Conservation (phyloP, 2,329 filamentous ascomycete species). For the Colletotrichum musae region DNA sequence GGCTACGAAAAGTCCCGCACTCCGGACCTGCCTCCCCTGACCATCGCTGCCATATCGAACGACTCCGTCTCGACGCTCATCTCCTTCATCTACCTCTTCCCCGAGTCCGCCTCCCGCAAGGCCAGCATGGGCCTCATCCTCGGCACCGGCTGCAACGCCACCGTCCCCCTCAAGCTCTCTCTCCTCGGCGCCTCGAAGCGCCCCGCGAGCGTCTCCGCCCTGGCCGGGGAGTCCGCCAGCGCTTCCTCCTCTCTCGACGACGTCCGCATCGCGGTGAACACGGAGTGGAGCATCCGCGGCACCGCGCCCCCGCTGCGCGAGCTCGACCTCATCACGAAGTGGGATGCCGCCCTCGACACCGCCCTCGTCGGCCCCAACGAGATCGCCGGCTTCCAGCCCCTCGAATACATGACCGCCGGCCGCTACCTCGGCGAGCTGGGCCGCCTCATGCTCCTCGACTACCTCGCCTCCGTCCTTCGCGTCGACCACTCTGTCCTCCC, state of each 20-base stretch:
- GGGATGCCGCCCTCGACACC: conserved; percentile 78
- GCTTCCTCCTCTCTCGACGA: conserved; percentile 52
- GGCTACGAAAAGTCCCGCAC: conserved; percentile 70
- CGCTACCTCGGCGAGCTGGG: conserved; percentile 84
- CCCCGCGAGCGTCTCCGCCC: conserved; percentile 62
- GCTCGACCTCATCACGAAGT: conserved; percentile 75
- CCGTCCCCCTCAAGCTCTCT: conserved; percentile 77
- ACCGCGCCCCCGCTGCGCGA: conserved; percentile 77
- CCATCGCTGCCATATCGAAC: conserved; percentile 83
- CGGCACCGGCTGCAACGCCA: conserved; percentile 86
- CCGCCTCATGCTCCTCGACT: conserved; percentile 78
- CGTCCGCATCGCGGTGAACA: conserved; percentile 83
- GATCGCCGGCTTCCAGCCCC: conserved; percentile 82
- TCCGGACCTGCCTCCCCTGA: conserved; percentile 22
- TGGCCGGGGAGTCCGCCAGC: conserved; percentile 58
- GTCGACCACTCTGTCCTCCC: conserved; percentile 65
- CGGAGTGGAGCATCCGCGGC: conserved; percentile 87
- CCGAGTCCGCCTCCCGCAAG: conserved; percentile 69
- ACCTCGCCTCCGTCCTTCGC: conserved; percentile 63
- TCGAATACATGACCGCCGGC: conserved; percentile 88
- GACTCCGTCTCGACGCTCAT: conserved; percentile 86
- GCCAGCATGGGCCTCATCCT: conserved; percentile 86
- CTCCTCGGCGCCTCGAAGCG: conserved; percentile 76
- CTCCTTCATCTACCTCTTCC: conserved; percentile 81
- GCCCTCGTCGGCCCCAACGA: conserved; percentile 78